Evolutionary conservation across 805 yeast species (phyloP).

Genomic region (Kluyveromyces wickerhamii): DNA sequence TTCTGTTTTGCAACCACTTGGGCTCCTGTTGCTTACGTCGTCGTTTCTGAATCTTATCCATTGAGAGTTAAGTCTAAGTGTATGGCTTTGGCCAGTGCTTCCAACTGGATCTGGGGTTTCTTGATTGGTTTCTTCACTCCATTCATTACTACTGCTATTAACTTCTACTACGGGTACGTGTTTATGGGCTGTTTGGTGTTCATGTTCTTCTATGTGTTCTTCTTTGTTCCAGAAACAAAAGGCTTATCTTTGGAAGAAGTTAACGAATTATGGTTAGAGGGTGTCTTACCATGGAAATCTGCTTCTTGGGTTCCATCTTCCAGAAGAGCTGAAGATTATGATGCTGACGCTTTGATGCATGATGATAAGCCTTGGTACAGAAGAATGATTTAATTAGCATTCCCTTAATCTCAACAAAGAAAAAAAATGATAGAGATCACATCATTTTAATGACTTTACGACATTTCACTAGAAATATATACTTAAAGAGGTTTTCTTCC

Average conservation of each 20-base stretch:
- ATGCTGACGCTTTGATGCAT: constrained; percentile 21
- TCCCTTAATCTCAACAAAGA: too few species aligned
- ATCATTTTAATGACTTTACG: background rate
- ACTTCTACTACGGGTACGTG: constrained; percentile 65
- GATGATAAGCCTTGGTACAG: constrained; percentile 28
- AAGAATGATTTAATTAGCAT: constrained; percentile 9
- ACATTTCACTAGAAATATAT: background rate
- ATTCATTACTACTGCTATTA: constrained; percentile 54
- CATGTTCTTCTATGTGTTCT: constrained; percentile 57
- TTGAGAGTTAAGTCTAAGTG: constrained; percentile 59
- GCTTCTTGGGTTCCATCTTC: constrained; percentile 45
- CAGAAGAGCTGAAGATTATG: constrained; percentile 27
- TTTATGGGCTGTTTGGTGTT: constrained; percentile 53
- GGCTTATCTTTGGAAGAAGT: constrained; percentile 80
- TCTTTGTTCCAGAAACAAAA: constrained; percentile 70
- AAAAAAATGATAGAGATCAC: too few species aligned
- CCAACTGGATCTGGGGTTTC: constrained; percentile 66
- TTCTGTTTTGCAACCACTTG: constrained; percentile 72
- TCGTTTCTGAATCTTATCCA: constrained; percentile 66
- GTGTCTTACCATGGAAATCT: constrained; percentile 41
- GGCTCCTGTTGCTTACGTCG: constrained; percentile 67
- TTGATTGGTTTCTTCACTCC: constrained; percentile 72
- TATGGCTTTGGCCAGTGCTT: constrained; percentile 52
- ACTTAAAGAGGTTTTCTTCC: too few species aligned
- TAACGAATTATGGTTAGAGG: constrained; percentile 49